Percentiles rank a stretch among this genome's conserved stretches.
These are phyloP conservation scores for Alternaria hordeiaustralica DNA, from an alignment of 2,329 filamentous ascomycete species.

Conservation along the genomic window DNA sequence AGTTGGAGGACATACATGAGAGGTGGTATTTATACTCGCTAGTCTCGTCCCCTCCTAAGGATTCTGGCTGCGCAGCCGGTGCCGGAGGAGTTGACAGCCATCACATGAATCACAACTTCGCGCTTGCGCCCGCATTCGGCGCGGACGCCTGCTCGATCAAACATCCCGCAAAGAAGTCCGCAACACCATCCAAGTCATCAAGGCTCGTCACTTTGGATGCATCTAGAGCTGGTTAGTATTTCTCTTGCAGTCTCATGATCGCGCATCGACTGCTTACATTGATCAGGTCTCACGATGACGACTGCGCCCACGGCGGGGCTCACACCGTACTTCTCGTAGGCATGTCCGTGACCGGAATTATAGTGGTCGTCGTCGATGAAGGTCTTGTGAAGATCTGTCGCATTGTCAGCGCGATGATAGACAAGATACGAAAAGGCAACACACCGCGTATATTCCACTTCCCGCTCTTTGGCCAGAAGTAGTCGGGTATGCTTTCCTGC, in stretches of 20 bases:
- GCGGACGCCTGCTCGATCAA: neutral
- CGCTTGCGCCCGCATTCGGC: neutral
- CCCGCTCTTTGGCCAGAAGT: slow-evolving; percentile 64
- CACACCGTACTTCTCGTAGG: slow-evolving; percentile 64
- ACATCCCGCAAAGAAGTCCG: slow-evolving; percentile 32
- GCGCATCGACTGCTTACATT: slow-evolving; percentile 33
- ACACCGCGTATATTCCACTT: slow-evolving; percentile 63
- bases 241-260: too few species aligned
- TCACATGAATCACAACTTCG: neutral
- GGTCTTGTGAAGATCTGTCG: slow-evolving; percentile 63
- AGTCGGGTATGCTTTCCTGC: slow-evolving; percentile 60
- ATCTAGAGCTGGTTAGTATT: slow-evolving; percentile 25
- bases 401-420: neutral
- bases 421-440: neutral
- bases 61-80: neutral
- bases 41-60: neutral
- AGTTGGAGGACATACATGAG: neutral
- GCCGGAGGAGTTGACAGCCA: neutral
- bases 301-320: slow-evolving; percentile 47
- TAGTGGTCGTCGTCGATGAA: slow-evolving; percentile 66
- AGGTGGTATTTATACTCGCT: neutral
- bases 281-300: slow-evolving; percentile 66
- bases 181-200: slow-evolving; percentile 28
- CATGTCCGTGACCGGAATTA: slow-evolving; percentile 63
- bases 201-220: slow-evolving; percentile 35